These are phyloP conservation scores for Suillus bovinus DNA, from an alignment of 768 basidiomycete species.

Conservation along the genomic window DNA sequence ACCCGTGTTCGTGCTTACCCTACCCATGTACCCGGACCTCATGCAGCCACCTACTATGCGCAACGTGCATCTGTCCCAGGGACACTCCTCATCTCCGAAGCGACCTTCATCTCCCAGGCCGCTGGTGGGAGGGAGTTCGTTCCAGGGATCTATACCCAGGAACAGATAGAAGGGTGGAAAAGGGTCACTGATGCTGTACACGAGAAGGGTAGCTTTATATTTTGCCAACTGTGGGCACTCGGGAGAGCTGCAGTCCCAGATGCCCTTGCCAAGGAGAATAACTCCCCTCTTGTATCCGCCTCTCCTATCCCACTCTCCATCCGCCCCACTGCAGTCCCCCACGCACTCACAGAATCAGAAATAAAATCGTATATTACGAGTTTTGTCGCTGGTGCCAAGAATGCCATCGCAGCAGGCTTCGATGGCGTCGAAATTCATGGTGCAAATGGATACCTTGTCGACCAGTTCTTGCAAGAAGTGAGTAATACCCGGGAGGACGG, in stretches of 20 bases:
- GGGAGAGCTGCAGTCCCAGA: constrained; percentile 36
- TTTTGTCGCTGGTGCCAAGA: constrained; percentile 50
- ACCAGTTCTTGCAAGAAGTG: constrained; percentile 43
- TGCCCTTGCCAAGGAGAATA: constrained; percentile 18
- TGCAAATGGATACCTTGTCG: constrained; percentile 34
- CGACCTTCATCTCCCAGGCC: constrained; percentile 36
- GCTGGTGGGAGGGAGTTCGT: constrained; percentile 35
- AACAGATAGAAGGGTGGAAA: constrained; percentile 59
- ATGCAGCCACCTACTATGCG: constrained; percentile 38
- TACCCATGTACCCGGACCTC: constrained; percentile 29
- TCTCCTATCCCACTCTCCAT: constrained; percentile 22
- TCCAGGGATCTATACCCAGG: constrained; percentile 51
- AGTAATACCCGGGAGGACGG: constrained; percentile 46
- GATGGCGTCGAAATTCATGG: constrained; percentile 51
- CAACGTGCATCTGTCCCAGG: constrained; percentile 40
- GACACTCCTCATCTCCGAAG: constrained; percentile 48
- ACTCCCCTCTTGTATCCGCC: constrained; percentile 26
- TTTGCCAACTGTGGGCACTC: constrained; percentile 49
- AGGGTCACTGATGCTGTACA: constrained; percentile 45
- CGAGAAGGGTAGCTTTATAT: constrained; percentile 42
- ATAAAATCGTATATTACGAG: constrained; percentile 45
- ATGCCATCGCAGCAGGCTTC: constrained; percentile 60
- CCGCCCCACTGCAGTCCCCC: constrained; percentile 27
- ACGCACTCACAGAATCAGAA: constrained; percentile 41
- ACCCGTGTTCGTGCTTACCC: constrained; percentile 33